Evolutionary conservation across 2,329 filamentous ascomycete species (phyloP).

Genomic region (Ascochyta koolunga): DNA sequence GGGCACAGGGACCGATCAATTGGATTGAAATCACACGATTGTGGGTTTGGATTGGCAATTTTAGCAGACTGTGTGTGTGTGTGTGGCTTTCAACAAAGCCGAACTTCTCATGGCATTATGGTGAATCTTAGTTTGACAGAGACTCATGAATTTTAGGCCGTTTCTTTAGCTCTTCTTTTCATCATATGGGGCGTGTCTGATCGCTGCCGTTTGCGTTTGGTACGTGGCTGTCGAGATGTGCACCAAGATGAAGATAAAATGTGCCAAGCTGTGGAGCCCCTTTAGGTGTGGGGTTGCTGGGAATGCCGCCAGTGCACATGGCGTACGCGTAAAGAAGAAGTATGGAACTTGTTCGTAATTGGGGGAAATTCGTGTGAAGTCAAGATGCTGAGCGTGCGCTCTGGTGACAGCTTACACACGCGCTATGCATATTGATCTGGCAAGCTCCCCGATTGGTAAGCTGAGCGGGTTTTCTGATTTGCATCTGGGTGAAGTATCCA

Average conservation of each 20-base stretch:
- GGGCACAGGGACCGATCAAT: background rate
- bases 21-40: background rate
- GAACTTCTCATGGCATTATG: background rate
- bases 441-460: conserved; percentile 5
- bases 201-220: background rate
- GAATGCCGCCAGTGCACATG: background rate
- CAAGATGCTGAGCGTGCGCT: background rate
- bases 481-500: background rate
- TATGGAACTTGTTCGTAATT: too few relatives aligned
- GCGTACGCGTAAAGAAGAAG: background rate
- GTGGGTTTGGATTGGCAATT: background rate
- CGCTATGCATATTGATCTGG: background rate
- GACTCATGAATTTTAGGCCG: background rate
- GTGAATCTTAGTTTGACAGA: background rate
- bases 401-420: background rate
- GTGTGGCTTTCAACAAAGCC: background rate
- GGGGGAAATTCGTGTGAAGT: background rate
- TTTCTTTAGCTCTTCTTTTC: background rate
- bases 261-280: background rate
- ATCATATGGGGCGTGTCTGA: background rate
- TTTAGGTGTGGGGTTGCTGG: background rate
- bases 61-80: background rate
- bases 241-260: background rate
- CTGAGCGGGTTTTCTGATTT: background rate
- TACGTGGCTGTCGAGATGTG: conserved; percentile 1